Evolutionary conservation across 2,329 filamentous ascomycete genomes (phyloP).

Genomic region (Paramyrothecium roridum): DNA sequence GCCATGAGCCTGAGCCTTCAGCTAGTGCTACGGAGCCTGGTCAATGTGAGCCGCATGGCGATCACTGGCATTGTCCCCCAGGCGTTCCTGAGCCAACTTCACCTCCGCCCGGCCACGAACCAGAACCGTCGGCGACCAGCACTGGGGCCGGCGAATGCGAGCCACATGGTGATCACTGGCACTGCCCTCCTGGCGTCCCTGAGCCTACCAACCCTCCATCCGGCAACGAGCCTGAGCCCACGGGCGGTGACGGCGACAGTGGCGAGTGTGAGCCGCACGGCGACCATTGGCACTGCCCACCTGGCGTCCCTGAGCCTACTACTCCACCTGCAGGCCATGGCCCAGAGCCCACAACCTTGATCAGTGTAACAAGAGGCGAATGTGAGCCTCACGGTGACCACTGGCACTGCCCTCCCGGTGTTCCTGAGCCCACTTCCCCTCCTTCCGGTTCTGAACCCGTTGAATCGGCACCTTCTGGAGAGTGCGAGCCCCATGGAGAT

Average conservation of each 20-base stretch:
- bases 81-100: constrained; percentile 3
- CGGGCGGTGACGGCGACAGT: neutral
- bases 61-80: neutral
- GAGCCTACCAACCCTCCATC: neutral
- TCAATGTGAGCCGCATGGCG: neutral
- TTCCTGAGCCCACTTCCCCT: neutral
- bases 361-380: neutral
- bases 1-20: neutral
- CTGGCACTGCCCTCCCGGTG: neutral
- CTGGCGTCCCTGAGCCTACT: neutral
- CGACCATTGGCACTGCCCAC: constrained; percentile 1
- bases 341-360: neutral
- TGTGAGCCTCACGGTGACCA: constrained; percentile 1
- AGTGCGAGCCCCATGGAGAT: neutral
- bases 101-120: constrained; percentile 1
- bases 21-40: neutral
- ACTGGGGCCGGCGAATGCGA: constrained; percentile 1
- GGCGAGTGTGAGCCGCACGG: neutral
- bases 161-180: constrained; percentile 1
- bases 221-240: neutral
- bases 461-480: neutral
- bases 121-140: neutral
- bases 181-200: neutral
- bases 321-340: neutral
- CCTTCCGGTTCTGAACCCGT: neutral